Evolutionary conservation across 768 basidiomycete genomes (phyloP).

Genomic region (Pleurotus djamor): DNA sequence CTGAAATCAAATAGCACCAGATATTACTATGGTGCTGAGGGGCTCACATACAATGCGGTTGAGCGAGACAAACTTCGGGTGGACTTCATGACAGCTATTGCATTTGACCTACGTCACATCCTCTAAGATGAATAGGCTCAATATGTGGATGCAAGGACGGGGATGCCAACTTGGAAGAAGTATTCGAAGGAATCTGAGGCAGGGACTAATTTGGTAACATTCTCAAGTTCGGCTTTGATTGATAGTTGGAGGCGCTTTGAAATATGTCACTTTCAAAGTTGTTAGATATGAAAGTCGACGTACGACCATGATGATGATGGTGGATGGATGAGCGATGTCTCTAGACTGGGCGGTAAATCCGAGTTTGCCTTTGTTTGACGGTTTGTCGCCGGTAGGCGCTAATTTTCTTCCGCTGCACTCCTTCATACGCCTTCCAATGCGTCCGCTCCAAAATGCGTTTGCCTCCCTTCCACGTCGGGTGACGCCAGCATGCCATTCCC

Average conservation of each 20-base stretch:
- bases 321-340: too few relatives aligned
- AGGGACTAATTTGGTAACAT: constrained; percentile 69
- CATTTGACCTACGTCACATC: constrained; percentile 55
- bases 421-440: neutral
- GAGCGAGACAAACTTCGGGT: constrained; percentile 68
- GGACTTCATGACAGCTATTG: constrained; percentile 74
- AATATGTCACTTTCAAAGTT: neutral
- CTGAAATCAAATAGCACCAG: constrained; percentile 21
- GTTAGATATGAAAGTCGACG: neutral
- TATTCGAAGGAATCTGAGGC: constrained; percentile 71
- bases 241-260: constrained; percentile 46
- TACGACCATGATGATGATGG: neutral
- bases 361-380: neutral
- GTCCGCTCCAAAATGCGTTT: neutral
- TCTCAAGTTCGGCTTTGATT: constrained; percentile 80
- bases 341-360: neutral
- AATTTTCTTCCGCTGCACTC: neutral
- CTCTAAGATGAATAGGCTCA: too few relatives aligned
- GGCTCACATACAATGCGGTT: constrained; percentile 57
- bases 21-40: neutral
- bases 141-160: too few relatives aligned
- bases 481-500: neutral
- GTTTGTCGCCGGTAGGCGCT: neutral
- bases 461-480: neutral
- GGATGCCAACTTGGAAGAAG: constrained; percentile 50